These are phyloP conservation scores for Cryptococcus sp. DNA, from an alignment of 1,284 basidiomycete species.

Conservation along the genomic window DNA sequence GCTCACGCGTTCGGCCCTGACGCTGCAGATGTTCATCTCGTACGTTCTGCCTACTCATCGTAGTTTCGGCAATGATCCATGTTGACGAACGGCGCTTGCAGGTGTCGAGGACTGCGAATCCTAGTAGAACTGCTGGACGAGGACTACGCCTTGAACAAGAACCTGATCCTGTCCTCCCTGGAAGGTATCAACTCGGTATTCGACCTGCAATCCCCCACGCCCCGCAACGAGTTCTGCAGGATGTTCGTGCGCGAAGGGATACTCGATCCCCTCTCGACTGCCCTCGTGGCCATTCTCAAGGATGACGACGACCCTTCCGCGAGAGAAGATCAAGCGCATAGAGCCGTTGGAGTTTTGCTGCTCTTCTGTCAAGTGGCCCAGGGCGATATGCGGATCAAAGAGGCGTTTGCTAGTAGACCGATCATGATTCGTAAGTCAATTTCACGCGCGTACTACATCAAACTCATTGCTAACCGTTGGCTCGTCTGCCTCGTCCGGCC, in stretches of 20 bases:
- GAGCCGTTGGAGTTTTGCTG: constrained; percentile 85
- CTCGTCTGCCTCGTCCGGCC: neutral
- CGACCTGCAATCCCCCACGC: constrained; percentile 86
- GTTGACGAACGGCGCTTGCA: constrained; percentile 41
- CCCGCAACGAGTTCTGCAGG: constrained; percentile 95
- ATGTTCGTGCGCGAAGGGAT: constrained; percentile 97
- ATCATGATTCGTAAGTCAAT: constrained; percentile 74
- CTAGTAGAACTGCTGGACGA: constrained; percentile 95
- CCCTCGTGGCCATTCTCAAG: constrained; percentile 82
- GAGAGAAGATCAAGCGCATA: constrained; percentile 41
- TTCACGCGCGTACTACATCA: neutral
- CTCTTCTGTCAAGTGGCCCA: constrained; percentile 96
- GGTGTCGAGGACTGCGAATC: constrained; percentile 89
- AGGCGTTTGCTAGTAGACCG: constrained; percentile 84
- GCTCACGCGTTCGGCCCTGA: constrained; percentile 86
- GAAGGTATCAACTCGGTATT: constrained; percentile 94
- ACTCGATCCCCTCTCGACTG: constrained; percentile 86
- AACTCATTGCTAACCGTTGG: constrained; percentile 3
- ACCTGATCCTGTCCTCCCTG: constrained; percentile 90
- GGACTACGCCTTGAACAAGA: constrained; percentile 84
- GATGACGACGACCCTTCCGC: constrained; percentile 69
- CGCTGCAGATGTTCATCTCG: constrained; percentile 97
- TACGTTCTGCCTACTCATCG: constrained; percentile 55
- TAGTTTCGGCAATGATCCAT: neutral
- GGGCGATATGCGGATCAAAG: constrained; percentile 86